A percentile compares a stretch with the other conserved stretches of the same genome.
Conservation (phyloP, 1,284 basidiomycete genomes). For the Ceratobasidium sp. region DNA sequence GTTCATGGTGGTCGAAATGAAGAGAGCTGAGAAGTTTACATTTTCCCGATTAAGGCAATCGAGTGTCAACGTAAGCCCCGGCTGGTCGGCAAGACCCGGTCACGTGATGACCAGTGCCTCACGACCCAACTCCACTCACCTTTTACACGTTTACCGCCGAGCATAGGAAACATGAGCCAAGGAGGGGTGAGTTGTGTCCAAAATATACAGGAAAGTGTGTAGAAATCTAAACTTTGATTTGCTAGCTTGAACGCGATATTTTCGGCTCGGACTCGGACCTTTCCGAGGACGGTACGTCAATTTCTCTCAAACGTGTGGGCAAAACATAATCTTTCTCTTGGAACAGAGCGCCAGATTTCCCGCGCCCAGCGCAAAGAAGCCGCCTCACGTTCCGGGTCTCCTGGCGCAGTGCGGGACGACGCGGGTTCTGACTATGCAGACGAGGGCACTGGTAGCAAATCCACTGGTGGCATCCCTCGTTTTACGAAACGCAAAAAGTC, state of each 20-base stretch:
- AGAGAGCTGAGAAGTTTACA: constrained; percentile 9
- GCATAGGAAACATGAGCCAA: constrained; percentile 22
- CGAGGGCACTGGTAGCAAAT: constrained; percentile 53
- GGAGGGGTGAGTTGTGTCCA: constrained; percentile 12
- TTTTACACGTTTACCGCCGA: constrained; percentile 9
- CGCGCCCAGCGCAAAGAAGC: constrained; percentile 54
- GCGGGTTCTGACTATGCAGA: constrained; percentile 73
- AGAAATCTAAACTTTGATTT: not conserved
- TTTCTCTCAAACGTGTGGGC: constrained; percentile 15
- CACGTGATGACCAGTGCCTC: constrained; percentile 28
- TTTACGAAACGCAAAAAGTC: constrained; percentile 63
- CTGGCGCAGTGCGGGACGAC: constrained; percentile 15
- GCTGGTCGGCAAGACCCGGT: constrained; percentile 12
- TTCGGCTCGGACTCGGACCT: constrained; percentile 82
- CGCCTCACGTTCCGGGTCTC: constrained; percentile 60
- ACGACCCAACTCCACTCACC: constrained; percentile 9
- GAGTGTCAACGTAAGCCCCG: constrained; percentile 23
- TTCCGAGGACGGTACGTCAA: constrained; percentile 67
- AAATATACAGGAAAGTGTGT: not conserved
- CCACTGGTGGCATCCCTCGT: constrained; percentile 53
- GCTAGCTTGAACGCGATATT: constrained; percentile 62
- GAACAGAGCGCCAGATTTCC: constrained; percentile 45
- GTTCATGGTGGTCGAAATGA: constrained; percentile 37
- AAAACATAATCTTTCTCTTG: constrained; percentile 43
- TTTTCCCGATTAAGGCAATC: constrained; percentile 10